These are phyloP conservation scores for Heritiera littoralis DNA, from an alignment of 345 rosid species.

Conservation along the genomic window DNA sequence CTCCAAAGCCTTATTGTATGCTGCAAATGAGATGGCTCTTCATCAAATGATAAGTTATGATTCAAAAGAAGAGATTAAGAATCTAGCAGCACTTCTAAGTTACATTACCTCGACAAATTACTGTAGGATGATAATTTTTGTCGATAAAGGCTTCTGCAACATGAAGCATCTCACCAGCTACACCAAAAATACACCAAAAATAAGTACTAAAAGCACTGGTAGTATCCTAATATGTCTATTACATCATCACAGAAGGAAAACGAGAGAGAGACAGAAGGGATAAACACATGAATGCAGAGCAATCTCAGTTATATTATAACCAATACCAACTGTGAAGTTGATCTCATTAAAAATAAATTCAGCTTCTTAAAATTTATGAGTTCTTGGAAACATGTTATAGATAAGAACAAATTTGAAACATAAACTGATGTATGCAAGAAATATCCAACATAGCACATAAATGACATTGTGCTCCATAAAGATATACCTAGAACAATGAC, in stretches of 20 bases:
- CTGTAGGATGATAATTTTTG: conserved; percentile 91
- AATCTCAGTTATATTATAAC: background rate
- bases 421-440: background rate
- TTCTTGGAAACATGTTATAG: background rate
- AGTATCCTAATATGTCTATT: background rate
- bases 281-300: background rate
- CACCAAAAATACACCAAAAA: conserved; percentile 6
- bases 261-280: too few species aligned
- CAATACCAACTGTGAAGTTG: background rate
- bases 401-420: background rate
- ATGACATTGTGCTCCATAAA: background rate
- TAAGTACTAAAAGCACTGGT: background rate
- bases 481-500: conserved; percentile 86
- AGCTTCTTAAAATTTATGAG: background rate
- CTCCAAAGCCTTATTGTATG: conserved; percentile 89
- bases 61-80: conserved; percentile 14
- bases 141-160: conserved; percentile 93
- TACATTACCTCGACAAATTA: conserved; percentile 77
- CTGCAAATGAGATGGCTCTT: conserved; percentile 42
- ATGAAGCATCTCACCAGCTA: conserved; percentile 99
- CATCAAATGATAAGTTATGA: conserved; percentile 16
- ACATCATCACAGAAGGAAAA: background rate
- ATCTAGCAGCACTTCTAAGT: background rate
- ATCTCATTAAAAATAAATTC: background rate
- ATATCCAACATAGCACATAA: background rate